Conservation (phyloP, 1,284 basidiomycete species). For the Bjerkandera adusta region DNA sequence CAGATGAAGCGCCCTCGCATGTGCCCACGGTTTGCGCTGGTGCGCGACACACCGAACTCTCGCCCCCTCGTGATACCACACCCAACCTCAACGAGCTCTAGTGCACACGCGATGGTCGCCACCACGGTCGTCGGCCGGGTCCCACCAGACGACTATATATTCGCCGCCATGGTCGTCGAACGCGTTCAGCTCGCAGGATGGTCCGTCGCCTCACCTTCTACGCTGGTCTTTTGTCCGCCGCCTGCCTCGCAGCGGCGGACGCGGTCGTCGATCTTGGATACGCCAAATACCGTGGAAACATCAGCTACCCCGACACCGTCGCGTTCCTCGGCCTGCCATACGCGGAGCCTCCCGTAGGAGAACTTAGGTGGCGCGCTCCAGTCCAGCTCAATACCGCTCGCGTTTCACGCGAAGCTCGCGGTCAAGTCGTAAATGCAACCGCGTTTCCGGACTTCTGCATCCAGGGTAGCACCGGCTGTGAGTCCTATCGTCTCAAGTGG, state of each 20-base stretch:
- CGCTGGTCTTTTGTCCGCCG: constrained; percentile 9
- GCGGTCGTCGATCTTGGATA: constrained; percentile 30
- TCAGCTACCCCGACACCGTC: constrained; percentile 48
- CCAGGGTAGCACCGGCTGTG: constrained; percentile 52
- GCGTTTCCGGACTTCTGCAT: constrained; percentile 55
- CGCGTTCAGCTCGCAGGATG: no score
- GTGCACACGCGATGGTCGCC: no score
- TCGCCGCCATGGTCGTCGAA: no score
- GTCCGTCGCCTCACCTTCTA: no score
- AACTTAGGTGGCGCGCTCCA: constrained; percentile 38
- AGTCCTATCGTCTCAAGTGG: constrained; percentile 15
- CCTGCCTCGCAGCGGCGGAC: constrained; percentile 4
- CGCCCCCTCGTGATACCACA: no score
- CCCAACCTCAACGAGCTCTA: no score
- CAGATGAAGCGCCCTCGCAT: no score
- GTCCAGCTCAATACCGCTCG: constrained; percentile 32
- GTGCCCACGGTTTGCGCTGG: no score
- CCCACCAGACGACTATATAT: no score
- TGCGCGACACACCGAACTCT: no score
- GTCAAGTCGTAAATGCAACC: constrained; percentile 44
- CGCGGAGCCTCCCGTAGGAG: constrained; percentile 39
- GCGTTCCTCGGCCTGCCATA: constrained; percentile 52
- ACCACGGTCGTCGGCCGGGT: no score
- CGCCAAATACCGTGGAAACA: constrained; percentile 45
- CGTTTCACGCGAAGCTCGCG: constrained; percentile 28